Conservation (phyloP, 768 basidiomycete genomes). For the Tricholoma flavovirens region DNA sequence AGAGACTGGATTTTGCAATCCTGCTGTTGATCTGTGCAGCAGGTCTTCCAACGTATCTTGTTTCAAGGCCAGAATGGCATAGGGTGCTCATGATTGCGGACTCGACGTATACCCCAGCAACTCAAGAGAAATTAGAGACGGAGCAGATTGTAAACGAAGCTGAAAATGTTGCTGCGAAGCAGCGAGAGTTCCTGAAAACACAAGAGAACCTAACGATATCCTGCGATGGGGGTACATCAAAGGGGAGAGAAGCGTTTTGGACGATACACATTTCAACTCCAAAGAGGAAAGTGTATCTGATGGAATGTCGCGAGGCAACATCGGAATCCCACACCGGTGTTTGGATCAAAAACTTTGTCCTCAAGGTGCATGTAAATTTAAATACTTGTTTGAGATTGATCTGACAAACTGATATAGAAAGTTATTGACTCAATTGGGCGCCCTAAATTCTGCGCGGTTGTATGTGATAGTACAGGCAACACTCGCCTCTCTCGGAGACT, state of each 20-base stretch:
- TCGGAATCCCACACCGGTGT: slow-evolving; percentile 21
- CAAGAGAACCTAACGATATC: slow-evolving; percentile 1
- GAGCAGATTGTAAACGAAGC: slow-evolving; percentile 13
- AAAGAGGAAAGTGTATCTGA: slow-evolving; percentile 21
- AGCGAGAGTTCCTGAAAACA: slow-evolving; percentile 5
- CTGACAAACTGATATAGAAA: slow-evolving; percentile 3
- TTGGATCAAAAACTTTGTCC: slow-evolving; percentile 14
- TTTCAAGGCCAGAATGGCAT: slow-evolving; percentile 9
- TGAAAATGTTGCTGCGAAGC: slow-evolving; percentile 6
- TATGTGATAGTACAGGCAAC: slow-evolving; percentile 25
- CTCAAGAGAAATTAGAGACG: slow-evolving; percentile 10
- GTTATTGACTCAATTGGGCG: slow-evolving; percentile 15
- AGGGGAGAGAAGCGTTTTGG: slow-evolving; percentile 21
- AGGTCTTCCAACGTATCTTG: slow-evolving; percentile 12
- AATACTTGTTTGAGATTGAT: background rate
- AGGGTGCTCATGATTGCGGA: slow-evolving; percentile 6
- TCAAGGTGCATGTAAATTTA: slow-evolving; percentile 2
- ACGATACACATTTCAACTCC: slow-evolving; percentile 26
- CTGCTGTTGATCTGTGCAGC: slow-evolving; percentile 12
- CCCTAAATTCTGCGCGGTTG: slow-evolving; percentile 15
- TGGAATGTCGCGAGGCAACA: slow-evolving; percentile 21
- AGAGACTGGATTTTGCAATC: slow-evolving; percentile 8
- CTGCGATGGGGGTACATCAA: slow-evolving; percentile 15
- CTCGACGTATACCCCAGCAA: slow-evolving; percentile 8
- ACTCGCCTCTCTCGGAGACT: slow-evolving; percentile 12